A percentile compares a stretch with the other conserved stretches of the same genome.
phyloP scores from a whole-genome alignment of 345 rosid genomes.

The Eucalyptus rudis region DNA sequence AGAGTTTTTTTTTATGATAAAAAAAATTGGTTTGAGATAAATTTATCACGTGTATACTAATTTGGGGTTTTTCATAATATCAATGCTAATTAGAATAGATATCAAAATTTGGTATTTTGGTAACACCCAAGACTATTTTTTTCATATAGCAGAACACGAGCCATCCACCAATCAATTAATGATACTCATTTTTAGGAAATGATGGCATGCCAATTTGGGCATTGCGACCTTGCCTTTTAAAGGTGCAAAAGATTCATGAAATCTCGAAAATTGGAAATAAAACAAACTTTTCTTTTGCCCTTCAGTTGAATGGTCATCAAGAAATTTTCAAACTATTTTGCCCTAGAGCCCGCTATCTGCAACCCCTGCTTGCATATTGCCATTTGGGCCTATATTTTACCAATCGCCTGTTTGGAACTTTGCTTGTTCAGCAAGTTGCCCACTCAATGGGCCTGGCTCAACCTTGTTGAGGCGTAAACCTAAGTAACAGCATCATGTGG shows the following conservation, averaged over 20 bases:
- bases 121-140: not conserved
- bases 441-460: not conserved
- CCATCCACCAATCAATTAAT: not conserved
- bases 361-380: not conserved
- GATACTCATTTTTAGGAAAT: not conserved
- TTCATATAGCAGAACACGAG: not conserved
- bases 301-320: not conserved
- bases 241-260: not conserved
- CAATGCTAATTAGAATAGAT: no score
- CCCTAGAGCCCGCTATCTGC: not conserved
- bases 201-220: not conserved
- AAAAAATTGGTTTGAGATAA: no score
- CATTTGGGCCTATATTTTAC: not conserved
- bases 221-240: not conserved
- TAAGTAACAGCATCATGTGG: not conserved
- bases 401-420: not conserved
- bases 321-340: not conserved
- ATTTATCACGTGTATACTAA: fast-evolving
- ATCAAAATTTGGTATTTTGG: not conserved
- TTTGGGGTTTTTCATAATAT: no score
- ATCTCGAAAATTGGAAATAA: not conserved
- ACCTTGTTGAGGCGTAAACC: not conserved
- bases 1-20: fast-evolving
- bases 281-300: not conserved
- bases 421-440: not conserved